Evolutionary conservation across 2,329 filamentous ascomycete genomes (phyloP), one percentile per base, ranked within the genome.

Genomic region (Aspergillus costaricaensis): DNA sequence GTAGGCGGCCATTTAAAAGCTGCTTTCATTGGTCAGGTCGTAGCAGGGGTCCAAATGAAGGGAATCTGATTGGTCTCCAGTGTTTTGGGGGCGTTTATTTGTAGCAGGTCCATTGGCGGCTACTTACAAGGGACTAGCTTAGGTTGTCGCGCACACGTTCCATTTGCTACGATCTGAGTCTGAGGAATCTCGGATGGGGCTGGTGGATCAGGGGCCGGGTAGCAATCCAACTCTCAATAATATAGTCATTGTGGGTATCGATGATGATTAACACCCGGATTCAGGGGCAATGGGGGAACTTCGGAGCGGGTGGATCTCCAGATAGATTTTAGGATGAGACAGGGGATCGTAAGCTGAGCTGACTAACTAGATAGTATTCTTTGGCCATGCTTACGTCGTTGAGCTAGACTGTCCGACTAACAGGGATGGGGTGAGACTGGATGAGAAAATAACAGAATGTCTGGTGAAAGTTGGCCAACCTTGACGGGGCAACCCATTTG

Each of bases 1-100:
- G 47, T 50, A 50, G 47, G 47, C 47, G 47, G 47, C 47, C 47
- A 50, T n/a, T 32, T 50, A 50, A 50, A 30, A 25, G 8, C 15
- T 17, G 41, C 17, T 19, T 14, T 30, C 0, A 50, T 50, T 50
- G 47, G 47, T 17, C 15, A 15, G 8, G 14, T 27, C 8, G 44
- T 50, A 17, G 15, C 43, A 47, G 21, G 19, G 41, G 41, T 23
- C 41, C 6, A 9, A 9, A 17, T 12, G 17, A 21, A 2, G 19
- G 41, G 32, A 8, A 6, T 44, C 4, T 44, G 41, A 44, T 44
- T 44, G 41, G 41, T 21, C 19, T 9, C 8, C 6, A 21, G 5
- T 14, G 2, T 12, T 21, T 10, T 44, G 41, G 41, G 41, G 41
- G 41, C 41, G 12, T 23, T 23, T 21, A 6, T 23, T 23, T 43